Base-by-base conservation (phyloP, 1,139 yeast species). In the Trichomonascaceae sp. region DNA sequence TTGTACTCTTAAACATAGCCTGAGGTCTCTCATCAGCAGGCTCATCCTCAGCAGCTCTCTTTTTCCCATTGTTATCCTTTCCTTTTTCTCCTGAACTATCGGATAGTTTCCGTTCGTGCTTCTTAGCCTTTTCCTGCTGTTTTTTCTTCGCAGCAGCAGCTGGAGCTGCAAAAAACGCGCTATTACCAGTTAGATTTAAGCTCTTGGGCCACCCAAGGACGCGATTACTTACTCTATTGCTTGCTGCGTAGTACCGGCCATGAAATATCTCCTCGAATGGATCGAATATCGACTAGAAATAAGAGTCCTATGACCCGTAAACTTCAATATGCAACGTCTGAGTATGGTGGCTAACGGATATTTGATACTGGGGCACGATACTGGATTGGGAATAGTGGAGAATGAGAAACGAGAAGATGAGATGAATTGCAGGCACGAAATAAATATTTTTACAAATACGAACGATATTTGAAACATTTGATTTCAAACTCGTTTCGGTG, bases 191-290 rank as follows among this genome's bases (percentile, higher is more conserved):
- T 8, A 36, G 17, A 38, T 19, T n/a, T 3, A 15, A 8, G 10
- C 6, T 17, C n/a, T 36, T 13, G 7, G 8, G n/a, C 17, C 13
- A 5, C 10, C 5, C 38, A 45, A n/a, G 8, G 1, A 24, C 15
- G 43, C 19, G n/a, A 15, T 24, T 17, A 45, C 55, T 39, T 32
- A 53, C 55, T 53, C 49, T 15, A 53, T 53, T 2, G 52, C 44
- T 43, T 43, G 45, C 46, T 53, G 55, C 3, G 55, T 53, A 5
- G 50, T 46, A 12, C 50, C 52, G 7, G 47, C 44, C 55, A 53
- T 53, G n/a, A 38, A 45, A 32, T 44, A 32, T 24, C 49, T 13
- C 18, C 44, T 13, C 27, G 15, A 18, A 43, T n/a, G 17, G 9
- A 13, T 9, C 47, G 47, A 20, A 45, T 20, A 20, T 24, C 47